A percentile compares a stretch with the other conserved stretches of the same genome.
These are phyloP conservation scores for Ensete glaucum DNA, from an alignment of 176 grass and related monocot genomes.

Conservation along the genomic window DNA sequence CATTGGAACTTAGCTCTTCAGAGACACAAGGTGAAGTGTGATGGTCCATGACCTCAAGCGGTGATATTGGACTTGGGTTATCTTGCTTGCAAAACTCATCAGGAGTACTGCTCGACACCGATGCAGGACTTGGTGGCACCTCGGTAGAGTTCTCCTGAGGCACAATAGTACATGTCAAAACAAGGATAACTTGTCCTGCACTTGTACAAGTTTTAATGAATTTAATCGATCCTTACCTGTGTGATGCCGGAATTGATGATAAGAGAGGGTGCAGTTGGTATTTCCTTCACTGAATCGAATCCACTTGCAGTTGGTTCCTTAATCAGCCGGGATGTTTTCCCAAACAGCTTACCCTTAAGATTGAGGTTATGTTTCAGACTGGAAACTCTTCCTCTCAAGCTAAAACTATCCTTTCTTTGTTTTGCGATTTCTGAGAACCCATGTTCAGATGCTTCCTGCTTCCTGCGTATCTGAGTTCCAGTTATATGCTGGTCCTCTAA, in stretches of 20 bases:
- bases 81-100: slow-evolving; percentile 29
- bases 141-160: slow-evolving; percentile 43
- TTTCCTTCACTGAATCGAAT: slow-evolving; percentile 20
- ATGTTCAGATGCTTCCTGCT: slow-evolving; percentile 15
- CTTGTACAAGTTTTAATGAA: neutral
- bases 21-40: slow-evolving; percentile 30
- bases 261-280: slow-evolving; percentile 16
- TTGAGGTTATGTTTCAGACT: slow-evolving; percentile 42
- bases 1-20: slow-evolving; percentile 25
- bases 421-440: slow-evolving; percentile 12
- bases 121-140: slow-evolving; percentile 38
- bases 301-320: slow-evolving; percentile 25
- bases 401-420: slow-evolving; percentile 33
- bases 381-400: slow-evolving; percentile 39
- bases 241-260: slow-evolving; percentile 11
- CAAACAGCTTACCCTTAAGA: slow-evolving; percentile 31
- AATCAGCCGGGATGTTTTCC: slow-evolving; percentile 26
- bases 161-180: slow-evolving; percentile 2
- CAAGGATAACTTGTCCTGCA: neutral
- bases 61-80: slow-evolving; percentile 56
- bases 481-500: slow-evolving; percentile 27
- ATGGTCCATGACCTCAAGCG: slow-evolving; percentile 33
- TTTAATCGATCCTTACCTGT: slow-evolving; percentile 30
- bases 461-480: slow-evolving; percentile 18
- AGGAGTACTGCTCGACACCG: slow-evolving; percentile 34